Percentiles rank a stretch among this genome's conserved stretches.
phyloP scores from a whole-genome alignment of 2,329 filamentous ascomycete genomes.

The Xylaria sp. region DNA sequence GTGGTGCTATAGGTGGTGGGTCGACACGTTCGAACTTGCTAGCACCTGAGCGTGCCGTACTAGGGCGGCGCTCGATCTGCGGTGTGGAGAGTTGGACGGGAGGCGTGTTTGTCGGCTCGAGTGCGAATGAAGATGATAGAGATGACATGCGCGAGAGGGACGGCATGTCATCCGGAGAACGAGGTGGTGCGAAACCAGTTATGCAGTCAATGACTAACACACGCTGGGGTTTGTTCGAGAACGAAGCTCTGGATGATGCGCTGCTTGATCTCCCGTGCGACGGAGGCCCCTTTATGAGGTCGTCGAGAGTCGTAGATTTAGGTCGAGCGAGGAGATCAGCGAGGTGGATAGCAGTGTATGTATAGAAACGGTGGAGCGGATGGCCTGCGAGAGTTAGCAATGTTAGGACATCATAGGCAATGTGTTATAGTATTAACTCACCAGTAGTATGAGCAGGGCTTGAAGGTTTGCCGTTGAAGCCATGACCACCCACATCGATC shows the following conservation, averaged over 20 bases:
- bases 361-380: slow-evolving; percentile 67
- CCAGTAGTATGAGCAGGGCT: slow-evolving; percentile 56
- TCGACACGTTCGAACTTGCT: slow-evolving; percentile 41
- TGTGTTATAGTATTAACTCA: slow-evolving; percentile 38
- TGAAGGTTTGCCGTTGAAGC: slow-evolving; percentile 50
- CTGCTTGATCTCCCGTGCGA: slow-evolving; percentile 23
- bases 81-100: slow-evolving; percentile 34
- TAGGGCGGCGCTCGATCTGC: slow-evolving; percentile 35
- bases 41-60: slow-evolving; percentile 35
- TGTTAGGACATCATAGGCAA: not conserved
- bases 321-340: slow-evolving; percentile 59
- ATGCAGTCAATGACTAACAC: slow-evolving; percentile 70
- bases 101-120: slow-evolving; percentile 34
- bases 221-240: slow-evolving; percentile 41
- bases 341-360: slow-evolving; percentile 64
- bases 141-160: slow-evolving; percentile 54
- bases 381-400: slow-evolving; percentile 52
- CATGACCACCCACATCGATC: slow-evolving; percentile 57
- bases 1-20: slow-evolving; percentile 24
- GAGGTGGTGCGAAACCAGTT: slow-evolving; percentile 55
- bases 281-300: slow-evolving; percentile 20
- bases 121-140: slow-evolving; percentile 43
- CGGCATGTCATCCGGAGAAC: slow-evolving; percentile 53
- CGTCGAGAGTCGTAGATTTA: slow-evolving; percentile 39
- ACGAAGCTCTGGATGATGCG: slow-evolving; percentile 27